Percentiles rank a stretch among this genome's conserved stretches.
These are phyloP conservation scores for Fusarium sp. DNA, from an alignment of 2,329 filamentous ascomycete species.

Conservation along the genomic window DNA sequence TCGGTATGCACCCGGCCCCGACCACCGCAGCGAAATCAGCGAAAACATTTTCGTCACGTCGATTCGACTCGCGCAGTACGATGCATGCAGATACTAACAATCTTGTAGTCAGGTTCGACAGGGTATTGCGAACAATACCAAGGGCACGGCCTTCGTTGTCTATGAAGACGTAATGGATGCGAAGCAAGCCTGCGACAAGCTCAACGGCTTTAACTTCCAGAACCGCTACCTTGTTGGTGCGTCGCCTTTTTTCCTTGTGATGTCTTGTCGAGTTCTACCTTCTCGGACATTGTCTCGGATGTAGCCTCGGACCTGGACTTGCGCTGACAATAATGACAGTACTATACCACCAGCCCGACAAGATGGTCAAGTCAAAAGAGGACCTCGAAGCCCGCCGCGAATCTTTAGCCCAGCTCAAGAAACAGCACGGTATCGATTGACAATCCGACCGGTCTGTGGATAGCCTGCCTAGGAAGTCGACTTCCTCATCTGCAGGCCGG, in stretches of 20 bases:
- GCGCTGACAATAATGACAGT: slow-evolving; percentile 58
- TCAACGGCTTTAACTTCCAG: slow-evolving; percentile 99
- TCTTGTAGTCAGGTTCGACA: slow-evolving; percentile 91
- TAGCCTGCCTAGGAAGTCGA: slow-evolving; percentile 60
- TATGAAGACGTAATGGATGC: slow-evolving; percentile 99
- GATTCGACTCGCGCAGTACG: slow-evolving; percentile 17
- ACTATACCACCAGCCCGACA: slow-evolving; percentile 76
- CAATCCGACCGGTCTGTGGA: slow-evolving; percentile 80
- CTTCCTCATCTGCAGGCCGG: slow-evolving; percentile 73
- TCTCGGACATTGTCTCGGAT: slow-evolving; percentile 14
- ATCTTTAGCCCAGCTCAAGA: slow-evolving; percentile 98
- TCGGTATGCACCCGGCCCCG: slow-evolving; percentile 73
- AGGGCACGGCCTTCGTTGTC: slow-evolving; percentile 98
- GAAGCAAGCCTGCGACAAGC: slow-evolving; percentile 98
- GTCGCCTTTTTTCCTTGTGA: slow-evolving; percentile 56
- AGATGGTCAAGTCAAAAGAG: slow-evolving; percentile 87
- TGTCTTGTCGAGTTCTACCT: not conserved
- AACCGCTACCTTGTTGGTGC: slow-evolving; percentile 97
- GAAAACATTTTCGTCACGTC: slow-evolving; percentile 20
- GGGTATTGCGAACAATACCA: slow-evolving; percentile 96
- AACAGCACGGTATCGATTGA: slow-evolving; percentile 99
- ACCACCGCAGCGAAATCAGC: slow-evolving; percentile 17
- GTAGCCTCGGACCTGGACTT: slow-evolving; percentile 6
- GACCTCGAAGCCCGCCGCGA: slow-evolving; percentile 95
- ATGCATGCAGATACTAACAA: slow-evolving; percentile 41